phyloP scores from a whole-genome alignment of 2,329 filamentous ascomycete genomes.

The Aureobasidium sp. region DNA sequence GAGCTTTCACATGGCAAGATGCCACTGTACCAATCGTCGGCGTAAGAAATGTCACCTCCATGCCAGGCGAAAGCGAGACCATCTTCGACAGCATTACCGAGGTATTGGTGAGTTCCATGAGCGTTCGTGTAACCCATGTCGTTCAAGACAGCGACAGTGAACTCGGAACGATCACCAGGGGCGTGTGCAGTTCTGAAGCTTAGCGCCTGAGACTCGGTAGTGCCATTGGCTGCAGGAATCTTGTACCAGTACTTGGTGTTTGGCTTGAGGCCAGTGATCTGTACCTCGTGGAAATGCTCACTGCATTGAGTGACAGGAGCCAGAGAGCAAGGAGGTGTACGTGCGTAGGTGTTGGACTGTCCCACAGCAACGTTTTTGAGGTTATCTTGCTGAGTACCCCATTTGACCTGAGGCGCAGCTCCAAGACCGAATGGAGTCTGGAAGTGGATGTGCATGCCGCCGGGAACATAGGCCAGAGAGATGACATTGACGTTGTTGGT shows the following conservation, averaged over 20 bases:
- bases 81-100: slow-evolving; percentile 46
- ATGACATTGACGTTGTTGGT: slow-evolving; percentile 62
- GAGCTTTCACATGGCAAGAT: slow-evolving; percentile 52
- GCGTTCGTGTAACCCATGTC: slow-evolving; percentile 64
- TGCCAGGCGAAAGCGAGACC: slow-evolving; percentile 59
- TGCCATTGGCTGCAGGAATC: slow-evolving; percentile 56
- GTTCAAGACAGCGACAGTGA: slow-evolving; percentile 54
- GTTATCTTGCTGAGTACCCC: slow-evolving; percentile 40
- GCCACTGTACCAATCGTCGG: slow-evolving; percentile 59
- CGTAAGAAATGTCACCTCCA: slow-evolving; percentile 58
- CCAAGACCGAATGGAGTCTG: slow-evolving; percentile 62
- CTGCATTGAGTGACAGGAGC: slow-evolving; percentile 55
- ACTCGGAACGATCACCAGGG: slow-evolving; percentile 46
- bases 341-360: slow-evolving; percentile 46
- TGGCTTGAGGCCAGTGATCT: slow-evolving; percentile 44
- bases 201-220: slow-evolving; percentile 51
- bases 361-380: slow-evolving; percentile 45
- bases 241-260: slow-evolving; percentile 59
- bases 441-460: slow-evolving; percentile 59
- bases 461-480: slow-evolving; percentile 52
- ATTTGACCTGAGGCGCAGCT: slow-evolving; percentile 46
- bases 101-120: slow-evolving; percentile 51
- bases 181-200: slow-evolving; percentile 53
- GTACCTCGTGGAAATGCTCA: slow-evolving; percentile 59
- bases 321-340: slow-evolving; percentile 56